Evolutionary conservation across 2,329 filamentous ascomycete species (phyloP).

Genomic region (Beauveria australis): DNA sequence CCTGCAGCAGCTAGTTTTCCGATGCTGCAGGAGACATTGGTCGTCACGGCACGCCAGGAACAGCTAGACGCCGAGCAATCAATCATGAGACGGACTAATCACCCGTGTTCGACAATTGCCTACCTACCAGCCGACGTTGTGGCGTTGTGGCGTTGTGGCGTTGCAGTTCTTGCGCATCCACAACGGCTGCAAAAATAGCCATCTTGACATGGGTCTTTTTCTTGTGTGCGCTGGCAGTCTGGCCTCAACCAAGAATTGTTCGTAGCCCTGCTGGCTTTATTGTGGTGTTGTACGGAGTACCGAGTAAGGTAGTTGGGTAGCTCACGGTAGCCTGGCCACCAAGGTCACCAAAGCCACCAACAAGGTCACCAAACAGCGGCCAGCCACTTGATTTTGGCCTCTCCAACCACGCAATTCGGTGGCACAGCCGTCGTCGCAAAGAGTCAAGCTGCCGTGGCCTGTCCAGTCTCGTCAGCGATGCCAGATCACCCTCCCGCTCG

Average conservation of each 20-base stretch:
- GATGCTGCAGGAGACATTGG: constrained; percentile 4
- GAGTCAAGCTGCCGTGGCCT: background rate
- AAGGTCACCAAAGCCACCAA: background rate
- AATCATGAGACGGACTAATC: constrained; percentile 5
- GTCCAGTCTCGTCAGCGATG: background rate
- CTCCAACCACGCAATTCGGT: background rate
- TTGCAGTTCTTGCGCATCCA: background rate
- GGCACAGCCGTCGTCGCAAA: background rate
- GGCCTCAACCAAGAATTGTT: background rate
- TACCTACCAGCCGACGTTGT: background rate
- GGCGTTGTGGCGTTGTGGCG: background rate
- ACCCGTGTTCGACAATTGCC: background rate
- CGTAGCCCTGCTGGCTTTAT: background rate
- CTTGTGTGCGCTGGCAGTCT: constrained; percentile 8
- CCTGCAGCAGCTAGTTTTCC: background rate
- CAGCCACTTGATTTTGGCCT: constrained; percentile 1
- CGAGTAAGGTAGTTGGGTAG: no score
- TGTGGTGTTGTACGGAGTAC: background rate
- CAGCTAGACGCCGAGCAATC: constrained; percentile 5
- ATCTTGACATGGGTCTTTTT: background rate
- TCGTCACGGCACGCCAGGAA: background rate
- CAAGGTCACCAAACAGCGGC: background rate
- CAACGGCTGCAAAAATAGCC: constrained; percentile 6
- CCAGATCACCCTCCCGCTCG: background rate
- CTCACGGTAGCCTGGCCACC: background rate